Evolutionary conservation across 805 yeast species (phyloP).

Genomic region (Cyberlindnera mycetangii): DNA sequence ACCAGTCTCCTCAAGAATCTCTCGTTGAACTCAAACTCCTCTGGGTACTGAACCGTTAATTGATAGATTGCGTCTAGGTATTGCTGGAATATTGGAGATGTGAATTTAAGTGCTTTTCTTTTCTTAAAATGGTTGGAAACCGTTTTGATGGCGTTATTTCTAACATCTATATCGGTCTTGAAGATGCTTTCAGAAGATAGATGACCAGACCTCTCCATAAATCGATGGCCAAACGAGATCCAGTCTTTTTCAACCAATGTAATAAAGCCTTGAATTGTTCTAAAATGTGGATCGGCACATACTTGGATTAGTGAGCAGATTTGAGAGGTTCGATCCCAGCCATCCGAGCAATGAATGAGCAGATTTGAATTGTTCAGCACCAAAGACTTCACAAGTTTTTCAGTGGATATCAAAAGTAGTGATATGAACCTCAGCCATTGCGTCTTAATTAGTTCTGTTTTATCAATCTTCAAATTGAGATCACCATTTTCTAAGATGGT

Average conservation of each 20-base stretch:
- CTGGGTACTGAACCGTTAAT: slow-evolving; percentile 64
- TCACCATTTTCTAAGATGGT: slow-evolving; percentile 12
- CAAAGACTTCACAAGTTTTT: slow-evolving; percentile 75
- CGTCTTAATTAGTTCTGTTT: slow-evolving; percentile 56
- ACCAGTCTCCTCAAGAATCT: slow-evolving; percentile 78
- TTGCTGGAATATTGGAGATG: slow-evolving; percentile 94
- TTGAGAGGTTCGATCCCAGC: slow-evolving; percentile 98
- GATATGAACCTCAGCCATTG: slow-evolving; percentile 78
- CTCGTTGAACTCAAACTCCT: slow-evolving; percentile 81
- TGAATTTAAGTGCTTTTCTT: slow-evolving; percentile 49
- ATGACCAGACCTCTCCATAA: slow-evolving; percentile 80
- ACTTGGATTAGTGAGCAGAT: slow-evolving; percentile 78
- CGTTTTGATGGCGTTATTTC: slow-evolving; percentile 31
- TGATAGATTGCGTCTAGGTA: slow-evolving; percentile 90
- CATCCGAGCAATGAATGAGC: slow-evolving; percentile 92
- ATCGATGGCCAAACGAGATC: slow-evolving; percentile 92
- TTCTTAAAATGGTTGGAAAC: slow-evolving; percentile 50
- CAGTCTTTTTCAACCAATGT: slow-evolving; percentile 89
- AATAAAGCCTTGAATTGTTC: slow-evolving; percentile 87
- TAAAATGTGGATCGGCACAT: slow-evolving; percentile 84
- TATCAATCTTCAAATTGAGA: slow-evolving; percentile 65
- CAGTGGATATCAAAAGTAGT: slow-evolving; percentile 69
- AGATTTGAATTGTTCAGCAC: slow-evolving; percentile 81
- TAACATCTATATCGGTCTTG: slow-evolving; percentile 47
- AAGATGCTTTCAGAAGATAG: slow-evolving; percentile 34